Conservation (phyloP, 495 filamentous ascomycete species). For the Hypomontagnella submonticulosa region DNA sequence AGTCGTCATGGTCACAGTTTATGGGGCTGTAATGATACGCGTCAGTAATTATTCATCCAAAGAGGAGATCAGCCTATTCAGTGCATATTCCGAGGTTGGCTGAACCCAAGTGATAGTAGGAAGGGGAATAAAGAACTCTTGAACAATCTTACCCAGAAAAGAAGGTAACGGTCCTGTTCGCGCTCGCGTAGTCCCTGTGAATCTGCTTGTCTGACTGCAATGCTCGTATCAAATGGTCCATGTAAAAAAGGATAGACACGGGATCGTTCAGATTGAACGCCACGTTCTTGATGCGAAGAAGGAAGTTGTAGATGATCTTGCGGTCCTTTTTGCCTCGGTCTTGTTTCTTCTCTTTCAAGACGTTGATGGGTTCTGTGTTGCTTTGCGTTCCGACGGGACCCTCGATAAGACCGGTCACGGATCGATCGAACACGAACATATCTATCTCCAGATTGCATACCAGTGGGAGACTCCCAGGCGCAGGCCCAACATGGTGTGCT, state of each 20-base stretch:
- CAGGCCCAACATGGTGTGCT: neutral
- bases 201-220: neutral
- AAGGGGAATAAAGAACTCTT: too few relatives aligned
- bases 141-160: neutral
- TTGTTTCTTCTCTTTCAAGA: neutral
- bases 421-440: neutral
- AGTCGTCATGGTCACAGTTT: neutral
- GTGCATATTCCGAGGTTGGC: too few relatives aligned
- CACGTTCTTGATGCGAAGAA: neutral
- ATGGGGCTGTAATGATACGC: too few relatives aligned
- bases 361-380: neutral
- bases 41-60: too few relatives aligned
- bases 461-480: accelerated
- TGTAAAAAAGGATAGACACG: neutral
- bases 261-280: constrained; percentile 1
- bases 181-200: neutral
- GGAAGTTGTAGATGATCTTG: neutral
- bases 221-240: neutral
- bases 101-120: too few relatives aligned
- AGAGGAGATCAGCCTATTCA: too few relatives aligned
- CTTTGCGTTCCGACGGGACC: neutral
- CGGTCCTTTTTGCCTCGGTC: neutral
- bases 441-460: neutral
- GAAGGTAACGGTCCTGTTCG: neutral
- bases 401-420: neutral